Conservation (phyloP, 306 rosid species). For the Potentilla sterilis region DNA sequence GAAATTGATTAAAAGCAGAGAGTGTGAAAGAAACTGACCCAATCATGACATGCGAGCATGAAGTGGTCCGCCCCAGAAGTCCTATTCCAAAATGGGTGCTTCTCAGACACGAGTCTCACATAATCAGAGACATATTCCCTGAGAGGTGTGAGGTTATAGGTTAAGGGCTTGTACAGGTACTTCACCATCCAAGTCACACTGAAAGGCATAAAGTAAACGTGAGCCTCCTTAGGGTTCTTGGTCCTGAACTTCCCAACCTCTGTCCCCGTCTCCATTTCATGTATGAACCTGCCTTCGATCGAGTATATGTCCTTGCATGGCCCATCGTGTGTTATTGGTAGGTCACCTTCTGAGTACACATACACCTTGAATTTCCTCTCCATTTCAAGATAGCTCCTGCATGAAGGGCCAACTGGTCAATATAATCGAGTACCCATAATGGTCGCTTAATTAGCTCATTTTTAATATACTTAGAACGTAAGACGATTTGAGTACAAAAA, state of each 20-base stretch:
- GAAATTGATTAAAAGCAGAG: background rate
- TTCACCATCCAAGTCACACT: constrained; percentile 93
- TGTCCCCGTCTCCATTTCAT: constrained; percentile 63
- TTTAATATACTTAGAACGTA: background rate
- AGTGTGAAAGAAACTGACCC: constrained; percentile 49
- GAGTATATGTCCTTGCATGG: constrained; percentile 89
- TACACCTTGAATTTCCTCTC: constrained; percentile 75
- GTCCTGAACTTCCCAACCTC: constrained; percentile 48
- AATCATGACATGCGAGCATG: constrained; percentile 91
- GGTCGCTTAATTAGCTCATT: background rate
- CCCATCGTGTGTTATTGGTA: constrained; percentile 67
- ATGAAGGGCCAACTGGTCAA: background rate
- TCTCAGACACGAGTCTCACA: constrained; percentile 51
- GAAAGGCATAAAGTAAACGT: constrained; percentile 72
- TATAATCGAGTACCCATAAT: background rate
- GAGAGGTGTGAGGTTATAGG: constrained; percentile 47
- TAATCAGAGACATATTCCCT: constrained; percentile 62
- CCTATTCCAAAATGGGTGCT: constrained; percentile 75
- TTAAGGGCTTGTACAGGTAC: constrained; percentile 50
- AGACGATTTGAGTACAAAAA: background rate
- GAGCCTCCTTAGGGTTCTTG: constrained; percentile 52
- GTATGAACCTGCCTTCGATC: constrained; percentile 78
- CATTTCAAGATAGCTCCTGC: constrained; percentile 85
- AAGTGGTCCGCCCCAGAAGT: constrained; percentile 90
- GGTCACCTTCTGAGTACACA: constrained; percentile 73